phyloP scores from a whole-genome alignment of 2,329 filamentous ascomycete genomes.

The Alternaria viburni region DNA sequence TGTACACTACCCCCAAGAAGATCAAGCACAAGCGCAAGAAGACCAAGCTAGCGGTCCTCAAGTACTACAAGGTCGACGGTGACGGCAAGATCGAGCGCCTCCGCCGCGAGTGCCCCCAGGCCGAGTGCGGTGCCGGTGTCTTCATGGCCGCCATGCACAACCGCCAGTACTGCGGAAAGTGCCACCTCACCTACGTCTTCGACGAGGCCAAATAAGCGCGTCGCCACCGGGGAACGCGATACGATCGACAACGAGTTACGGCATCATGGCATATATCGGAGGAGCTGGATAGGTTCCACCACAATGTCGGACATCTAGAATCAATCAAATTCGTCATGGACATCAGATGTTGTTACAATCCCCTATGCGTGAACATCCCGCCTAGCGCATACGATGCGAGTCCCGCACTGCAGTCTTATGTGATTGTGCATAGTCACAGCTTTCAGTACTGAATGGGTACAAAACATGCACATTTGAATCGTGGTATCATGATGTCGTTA shows the following conservation, averaged over 20 bases:
- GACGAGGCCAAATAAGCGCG: conserved; percentile 65
- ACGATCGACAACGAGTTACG: conserved; percentile 36
- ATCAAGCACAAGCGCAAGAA: conserved; percentile 99
- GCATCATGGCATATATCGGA: conserved; percentile 31
- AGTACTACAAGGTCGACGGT: conserved; percentile 99
- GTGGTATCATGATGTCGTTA: neutral
- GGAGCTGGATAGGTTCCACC: conserved; percentile 30
- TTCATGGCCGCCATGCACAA: conserved; percentile 99
- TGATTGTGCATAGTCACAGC: neutral
- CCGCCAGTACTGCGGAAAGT: conserved; percentile 91
- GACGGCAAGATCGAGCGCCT: conserved; percentile 99
- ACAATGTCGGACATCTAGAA: conserved; percentile 34
- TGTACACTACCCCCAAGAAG: conserved; percentile 99
- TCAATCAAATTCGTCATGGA: conserved; percentile 34
- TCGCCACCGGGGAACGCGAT: conserved; percentile 13
- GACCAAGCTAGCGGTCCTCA: conserved; percentile 99
- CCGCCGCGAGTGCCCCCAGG: conserved; percentile 89
- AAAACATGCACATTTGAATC: neutral
- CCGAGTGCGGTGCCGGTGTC: conserved; percentile 95
- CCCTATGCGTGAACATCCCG: neutral
- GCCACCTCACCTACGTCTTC: conserved; percentile 75
- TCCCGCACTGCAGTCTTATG: neutral
- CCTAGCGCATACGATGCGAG: neutral
- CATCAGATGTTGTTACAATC: conserved; percentile 7
- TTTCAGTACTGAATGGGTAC: neutral